Evolutionary conservation across 2,329 filamentous ascomycete genomes (phyloP).

Genomic region (Fusarium agapanthi): DNA sequence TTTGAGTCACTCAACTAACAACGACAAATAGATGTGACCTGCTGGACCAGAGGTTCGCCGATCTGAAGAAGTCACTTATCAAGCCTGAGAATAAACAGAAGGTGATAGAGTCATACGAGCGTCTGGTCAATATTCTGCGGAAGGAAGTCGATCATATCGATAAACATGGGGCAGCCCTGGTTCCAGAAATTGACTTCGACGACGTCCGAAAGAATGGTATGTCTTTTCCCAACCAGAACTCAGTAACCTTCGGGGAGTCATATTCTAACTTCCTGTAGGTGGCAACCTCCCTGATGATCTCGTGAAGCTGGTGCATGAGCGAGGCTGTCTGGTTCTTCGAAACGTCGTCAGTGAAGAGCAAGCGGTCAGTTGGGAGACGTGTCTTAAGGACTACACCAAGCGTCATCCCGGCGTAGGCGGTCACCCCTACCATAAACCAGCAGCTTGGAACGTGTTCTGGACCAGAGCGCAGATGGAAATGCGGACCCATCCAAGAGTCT

Average conservation of each 20-base stretch:
- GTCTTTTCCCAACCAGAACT: background rate
- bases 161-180: background rate
- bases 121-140: background rate
- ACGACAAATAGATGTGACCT: background rate
- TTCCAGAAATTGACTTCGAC: background rate
- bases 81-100: background rate
- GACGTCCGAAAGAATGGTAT: background rate
- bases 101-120: background rate
- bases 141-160: background rate
- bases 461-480: background rate
- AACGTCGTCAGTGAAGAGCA: background rate
- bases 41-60: background rate
- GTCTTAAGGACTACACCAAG: background rate
- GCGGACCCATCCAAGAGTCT: background rate
- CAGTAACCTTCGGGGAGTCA: accelerated
- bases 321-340: background rate
- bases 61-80: background rate
- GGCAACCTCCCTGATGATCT: background rate
- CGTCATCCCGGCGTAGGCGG: background rate
- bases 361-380: background rate
- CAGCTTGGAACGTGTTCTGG: background rate
- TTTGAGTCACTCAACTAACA: background rate
- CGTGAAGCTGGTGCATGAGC: background rate
- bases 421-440: background rate
- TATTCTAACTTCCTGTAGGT: background rate